These are phyloP conservation scores for Ophiostoma himal-ulmi DNA, from an alignment of 2,329 filamentous ascomycete species.

Conservation along the genomic window DNA sequence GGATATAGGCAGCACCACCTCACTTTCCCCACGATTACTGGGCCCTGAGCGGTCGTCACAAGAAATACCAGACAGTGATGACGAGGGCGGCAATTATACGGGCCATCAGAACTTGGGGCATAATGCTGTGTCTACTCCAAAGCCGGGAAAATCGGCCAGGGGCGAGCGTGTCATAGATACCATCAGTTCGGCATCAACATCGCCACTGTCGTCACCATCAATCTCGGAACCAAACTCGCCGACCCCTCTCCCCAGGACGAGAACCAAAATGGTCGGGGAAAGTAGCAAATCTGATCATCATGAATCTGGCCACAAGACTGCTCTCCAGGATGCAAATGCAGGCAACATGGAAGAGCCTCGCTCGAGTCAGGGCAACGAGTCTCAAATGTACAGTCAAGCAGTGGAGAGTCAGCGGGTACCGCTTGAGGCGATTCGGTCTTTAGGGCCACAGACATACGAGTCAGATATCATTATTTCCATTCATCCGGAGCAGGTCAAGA, in stretches of 20 bases:
- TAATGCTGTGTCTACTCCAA: not conserved
- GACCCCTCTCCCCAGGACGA: conserved; percentile 22
- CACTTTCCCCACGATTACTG: not conserved
- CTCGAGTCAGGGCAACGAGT: not conserved
- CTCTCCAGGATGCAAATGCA: not conserved
- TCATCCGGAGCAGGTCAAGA: conserved; percentile 41
- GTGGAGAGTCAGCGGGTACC: conserved; percentile 49
- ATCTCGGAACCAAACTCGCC: conserved; percentile 30
- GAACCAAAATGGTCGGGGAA: not conserved
- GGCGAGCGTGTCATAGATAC: conserved; percentile 29
- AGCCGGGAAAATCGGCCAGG: not conserved
- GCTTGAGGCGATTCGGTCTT: conserved; percentile 42
- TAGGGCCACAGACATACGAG: conserved; percentile 44
- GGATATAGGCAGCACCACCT: not conserved
- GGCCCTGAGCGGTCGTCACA: not conserved
- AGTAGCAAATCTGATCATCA: too few species aligned
- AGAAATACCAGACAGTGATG: conserved; percentile 49
- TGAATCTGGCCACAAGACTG: not conserved
- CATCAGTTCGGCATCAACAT: not conserved
- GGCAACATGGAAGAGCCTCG: not conserved
- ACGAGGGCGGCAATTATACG: conserved; percentile 30
- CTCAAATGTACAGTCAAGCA: conserved; percentile 30
- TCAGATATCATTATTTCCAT: conserved; percentile 53
- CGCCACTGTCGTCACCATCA: not conserved
- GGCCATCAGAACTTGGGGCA: not conserved